Percentiles rank a stretch among this genome's conserved stretches.
phyloP scores from a whole-genome alignment of 2,329 filamentous ascomycete genomes.

The Grosmannia penicillata region DNA sequence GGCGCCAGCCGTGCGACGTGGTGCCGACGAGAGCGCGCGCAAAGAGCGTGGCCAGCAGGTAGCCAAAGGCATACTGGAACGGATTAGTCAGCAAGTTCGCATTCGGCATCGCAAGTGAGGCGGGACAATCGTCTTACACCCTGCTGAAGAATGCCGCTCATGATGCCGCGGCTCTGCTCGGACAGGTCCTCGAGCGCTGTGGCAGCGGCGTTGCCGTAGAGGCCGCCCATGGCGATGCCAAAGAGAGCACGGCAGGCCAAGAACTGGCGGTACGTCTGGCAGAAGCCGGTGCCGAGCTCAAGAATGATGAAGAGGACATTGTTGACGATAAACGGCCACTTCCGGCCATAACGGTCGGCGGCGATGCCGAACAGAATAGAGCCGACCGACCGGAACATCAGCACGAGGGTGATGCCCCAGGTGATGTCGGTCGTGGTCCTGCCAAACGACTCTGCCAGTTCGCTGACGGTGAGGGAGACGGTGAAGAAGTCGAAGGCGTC shows the following conservation, averaged over 20 bases:
- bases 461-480: conserved; percentile 62
- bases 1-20: conserved; percentile 52
- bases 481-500: conserved; percentile 79
- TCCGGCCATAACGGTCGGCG: conserved; percentile 66
- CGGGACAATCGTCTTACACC: conserved; percentile 27
- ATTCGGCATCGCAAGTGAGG: not conserved
- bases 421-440: conserved; percentile 50
- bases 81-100: not conserved
- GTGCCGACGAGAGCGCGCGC: conserved; percentile 43
- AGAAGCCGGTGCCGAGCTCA: conserved; percentile 60
- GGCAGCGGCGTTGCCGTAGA: conserved; percentile 65
- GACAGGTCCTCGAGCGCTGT: conserved; percentile 54
- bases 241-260: conserved; percentile 60
- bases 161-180: conserved; percentile 54
- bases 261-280: conserved; percentile 55
- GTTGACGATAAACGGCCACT: conserved; percentile 73
- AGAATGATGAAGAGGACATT: conserved; percentile 47
- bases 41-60: conserved; percentile 12
- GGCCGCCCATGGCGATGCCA: conserved; percentile 67
- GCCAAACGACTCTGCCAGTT: conserved; percentile 40
- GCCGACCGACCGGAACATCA: conserved; percentile 61
- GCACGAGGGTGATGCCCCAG: conserved; percentile 60
- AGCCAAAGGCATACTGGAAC: conserved; percentile 37
- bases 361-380: conserved; percentile 63
- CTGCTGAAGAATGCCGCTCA: conserved; percentile 72